A percentile compares a stretch with the other conserved stretches of the same genome.
These are phyloP conservation scores for Aspergillus costaricaensis DNA, from an alignment of 2,329 filamentous ascomycete species.

Conservation along the genomic window DNA sequence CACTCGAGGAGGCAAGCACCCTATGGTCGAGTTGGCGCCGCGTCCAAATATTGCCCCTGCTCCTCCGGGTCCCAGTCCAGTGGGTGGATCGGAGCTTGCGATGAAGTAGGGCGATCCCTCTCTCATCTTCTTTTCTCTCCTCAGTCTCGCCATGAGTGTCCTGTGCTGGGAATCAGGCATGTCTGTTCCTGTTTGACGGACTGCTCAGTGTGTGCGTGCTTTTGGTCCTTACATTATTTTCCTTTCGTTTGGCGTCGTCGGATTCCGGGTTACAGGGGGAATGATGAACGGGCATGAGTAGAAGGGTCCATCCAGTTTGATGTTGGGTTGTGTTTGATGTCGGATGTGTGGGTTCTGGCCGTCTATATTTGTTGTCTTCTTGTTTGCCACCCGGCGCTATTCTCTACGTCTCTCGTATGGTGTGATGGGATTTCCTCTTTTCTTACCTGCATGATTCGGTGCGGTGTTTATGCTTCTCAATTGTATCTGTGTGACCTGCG, in stretches of 20 bases:
- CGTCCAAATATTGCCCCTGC: conserved; percentile 29
- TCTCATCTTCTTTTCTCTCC: not conserved
- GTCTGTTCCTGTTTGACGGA: not conserved
- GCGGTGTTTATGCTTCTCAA: conserved; percentile 1
- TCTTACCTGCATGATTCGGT: conserved; percentile 14
- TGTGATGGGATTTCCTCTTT: conserved; percentile 7
- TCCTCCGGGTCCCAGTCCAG: conserved; percentile 23
- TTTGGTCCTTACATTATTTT: not conserved
- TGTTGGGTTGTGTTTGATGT: not conserved
- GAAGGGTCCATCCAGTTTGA: not conserved
- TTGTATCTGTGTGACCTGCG: not conserved
- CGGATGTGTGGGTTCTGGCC: not conserved
- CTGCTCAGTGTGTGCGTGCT: not conserved
- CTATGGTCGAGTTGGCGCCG: conserved; percentile 34
- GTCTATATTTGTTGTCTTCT: not conserved
- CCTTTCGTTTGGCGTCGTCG: conserved; percentile 3
- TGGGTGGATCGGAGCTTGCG: conserved; percentile 28
- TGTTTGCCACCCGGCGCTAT: not conserved
- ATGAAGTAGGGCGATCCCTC: conserved; percentile 28
- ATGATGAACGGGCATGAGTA: conserved; percentile 7
- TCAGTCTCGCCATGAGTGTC: not conserved
- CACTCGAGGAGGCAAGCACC: conserved; percentile 31
- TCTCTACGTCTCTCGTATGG: not conserved
- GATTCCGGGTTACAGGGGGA: conserved; percentile 4
- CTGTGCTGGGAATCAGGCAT: not conserved